Evolutionary conservation across 192 early-diverging fungal genomes (phyloP).

Genomic region (Mortierella antarctica): DNA sequence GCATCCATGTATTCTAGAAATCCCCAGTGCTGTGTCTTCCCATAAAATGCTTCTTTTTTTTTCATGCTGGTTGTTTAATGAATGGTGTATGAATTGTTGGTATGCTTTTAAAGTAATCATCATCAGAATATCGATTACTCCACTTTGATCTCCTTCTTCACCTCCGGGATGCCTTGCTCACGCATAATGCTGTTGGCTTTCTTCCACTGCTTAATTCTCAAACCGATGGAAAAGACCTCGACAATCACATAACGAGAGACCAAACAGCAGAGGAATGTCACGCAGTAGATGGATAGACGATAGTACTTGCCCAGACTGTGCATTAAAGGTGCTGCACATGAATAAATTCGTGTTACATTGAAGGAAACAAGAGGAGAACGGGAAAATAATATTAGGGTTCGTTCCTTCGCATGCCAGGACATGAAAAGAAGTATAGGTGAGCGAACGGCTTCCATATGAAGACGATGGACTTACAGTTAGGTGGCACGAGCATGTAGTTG

Average conservation of each 20-base stretch:
- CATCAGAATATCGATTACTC: neutral
- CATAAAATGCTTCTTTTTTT: too few relatives aligned
- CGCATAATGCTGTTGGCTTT: constrained; percentile 31
- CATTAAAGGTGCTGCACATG: constrained; percentile 19
- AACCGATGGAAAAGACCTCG: constrained; percentile 39
- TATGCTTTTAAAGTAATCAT: too few relatives aligned
- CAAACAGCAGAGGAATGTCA: constrained; percentile 26
- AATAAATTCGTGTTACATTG: neutral
- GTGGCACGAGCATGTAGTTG: constrained; percentile 66
- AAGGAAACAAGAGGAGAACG: neutral
- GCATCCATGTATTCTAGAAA: constrained; percentile 12
- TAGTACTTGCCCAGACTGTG: constrained; percentile 48
- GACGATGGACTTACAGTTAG: constrained; percentile 54
- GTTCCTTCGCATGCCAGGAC: neutral
- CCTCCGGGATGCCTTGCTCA: constrained; percentile 36
- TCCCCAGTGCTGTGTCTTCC: too few relatives aligned
- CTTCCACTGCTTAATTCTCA: constrained; percentile 40
- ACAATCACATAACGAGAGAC: constrained; percentile 41
- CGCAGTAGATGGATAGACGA: constrained; percentile 21
- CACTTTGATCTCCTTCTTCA: constrained; percentile 15
- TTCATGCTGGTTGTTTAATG: too few relatives aligned
- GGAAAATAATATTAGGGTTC: neutral
- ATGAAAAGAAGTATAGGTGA: too few relatives aligned
- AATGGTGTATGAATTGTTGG: too few relatives aligned
- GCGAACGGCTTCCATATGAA: too few relatives aligned